phyloP scores from a whole-genome alignment of 208 protist species.

The Endotrypanum monterogeii region DNA sequence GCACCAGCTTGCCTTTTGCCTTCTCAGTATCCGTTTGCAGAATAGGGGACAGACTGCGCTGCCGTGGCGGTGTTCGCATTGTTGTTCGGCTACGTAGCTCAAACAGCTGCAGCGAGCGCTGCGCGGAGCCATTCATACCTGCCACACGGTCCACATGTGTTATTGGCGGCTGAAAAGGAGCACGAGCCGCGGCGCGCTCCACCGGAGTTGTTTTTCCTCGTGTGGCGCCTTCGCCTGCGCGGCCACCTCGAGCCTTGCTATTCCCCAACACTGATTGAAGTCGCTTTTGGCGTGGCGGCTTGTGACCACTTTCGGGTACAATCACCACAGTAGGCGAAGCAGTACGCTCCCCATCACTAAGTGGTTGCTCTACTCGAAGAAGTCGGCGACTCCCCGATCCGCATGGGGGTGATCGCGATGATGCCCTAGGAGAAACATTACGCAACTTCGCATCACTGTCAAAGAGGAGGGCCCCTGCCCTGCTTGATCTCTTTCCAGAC shows the following conservation, averaged over 20 bases:
- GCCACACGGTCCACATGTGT: neutral
- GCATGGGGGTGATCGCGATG: neutral
- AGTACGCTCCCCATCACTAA: neutral
- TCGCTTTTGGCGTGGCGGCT: neutral
- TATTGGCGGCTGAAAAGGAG: neutral
- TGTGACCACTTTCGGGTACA: neutral
- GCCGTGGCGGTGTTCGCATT: neutral
- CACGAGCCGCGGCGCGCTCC: neutral
- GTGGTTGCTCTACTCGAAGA: neutral
- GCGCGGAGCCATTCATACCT: conserved; percentile 6
- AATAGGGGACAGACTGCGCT: conserved; percentile 5
- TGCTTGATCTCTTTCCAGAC: neutral
- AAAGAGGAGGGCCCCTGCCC: neutral
- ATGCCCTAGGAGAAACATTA: neutral
- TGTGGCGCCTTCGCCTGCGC: neutral
- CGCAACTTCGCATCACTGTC: neutral
- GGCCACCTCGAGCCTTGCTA: neutral
- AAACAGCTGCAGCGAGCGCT: conserved; percentile 25
- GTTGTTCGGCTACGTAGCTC: conserved; percentile 15
- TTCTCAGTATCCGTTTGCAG: neutral
- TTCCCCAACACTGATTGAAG: neutral
- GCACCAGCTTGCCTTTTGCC: neutral
- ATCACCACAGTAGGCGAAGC: neutral
- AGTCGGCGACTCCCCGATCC: neutral
- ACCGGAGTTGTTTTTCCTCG: neutral